These are phyloP conservation scores for Starmerella tilneyi DNA, from an alignment of 805 yeast species.

Conservation along the genomic window DNA sequence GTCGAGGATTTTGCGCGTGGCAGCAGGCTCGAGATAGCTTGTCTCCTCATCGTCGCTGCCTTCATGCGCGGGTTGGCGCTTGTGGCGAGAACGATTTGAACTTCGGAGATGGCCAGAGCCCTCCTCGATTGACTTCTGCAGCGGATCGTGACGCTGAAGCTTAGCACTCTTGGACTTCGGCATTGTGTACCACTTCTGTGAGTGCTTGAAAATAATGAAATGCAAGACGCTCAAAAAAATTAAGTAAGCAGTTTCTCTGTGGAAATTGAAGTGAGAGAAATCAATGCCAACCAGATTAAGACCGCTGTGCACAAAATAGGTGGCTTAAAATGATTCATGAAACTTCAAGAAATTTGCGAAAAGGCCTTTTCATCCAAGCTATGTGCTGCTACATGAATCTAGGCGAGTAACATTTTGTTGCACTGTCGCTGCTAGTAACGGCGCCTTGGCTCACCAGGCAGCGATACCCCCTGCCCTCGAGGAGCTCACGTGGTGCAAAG, in stretches of 20 bases:
- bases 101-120: slow-evolving; percentile 58
- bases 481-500: neutral
- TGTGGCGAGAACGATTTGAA: slow-evolving; percentile 27
- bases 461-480: slow-evolving; percentile 8
- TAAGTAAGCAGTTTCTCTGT: slow-evolving; percentile 7
- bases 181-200: slow-evolving; percentile 13
- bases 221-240: slow-evolving; percentile 7
- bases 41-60: slow-evolving; percentile 45
- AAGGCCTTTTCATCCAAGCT: too few species aligned
- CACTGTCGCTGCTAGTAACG: too few species aligned
- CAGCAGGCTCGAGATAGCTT: slow-evolving; percentile 62
- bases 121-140: slow-evolving; percentile 66
- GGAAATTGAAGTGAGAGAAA: too few species aligned
- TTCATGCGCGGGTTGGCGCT: slow-evolving; percentile 26
- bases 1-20: slow-evolving; percentile 76
- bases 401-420: too few species aligned
- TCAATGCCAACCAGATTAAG: too few species aligned
- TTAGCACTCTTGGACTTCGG: slow-evolving; percentile 36
- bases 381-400: too few species aligned
- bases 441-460: neutral
- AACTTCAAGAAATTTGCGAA: too few species aligned
- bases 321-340: too few species aligned
- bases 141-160: slow-evolving; percentile 65
- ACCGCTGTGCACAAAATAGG: too few species aligned
- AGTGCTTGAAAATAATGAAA: neutral